Evolutionary conservation across 208 protist genomes (phyloP).

Genomic region (Vickermania spadyakhi): DNA sequence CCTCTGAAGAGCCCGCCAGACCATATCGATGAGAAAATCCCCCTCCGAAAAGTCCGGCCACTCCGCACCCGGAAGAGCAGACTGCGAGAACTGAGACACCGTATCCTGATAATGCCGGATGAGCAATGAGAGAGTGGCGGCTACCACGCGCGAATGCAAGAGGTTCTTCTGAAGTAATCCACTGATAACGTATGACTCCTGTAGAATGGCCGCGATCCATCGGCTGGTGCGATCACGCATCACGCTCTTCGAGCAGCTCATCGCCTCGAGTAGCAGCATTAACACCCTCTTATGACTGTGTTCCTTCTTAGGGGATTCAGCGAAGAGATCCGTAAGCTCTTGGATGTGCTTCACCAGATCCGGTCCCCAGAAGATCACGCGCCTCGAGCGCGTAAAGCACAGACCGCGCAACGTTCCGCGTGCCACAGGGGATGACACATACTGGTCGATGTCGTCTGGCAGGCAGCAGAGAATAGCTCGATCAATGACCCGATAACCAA

Average conservation of each 20-base stretch:
- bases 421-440: conserved; percentile 44
- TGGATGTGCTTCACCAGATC: conserved; percentile 55
- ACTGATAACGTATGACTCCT: conserved; percentile 60
- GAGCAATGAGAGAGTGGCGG: conserved; percentile 53
- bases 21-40: conserved; percentile 48
- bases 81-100: conserved; percentile 20
- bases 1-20: conserved; percentile 66
- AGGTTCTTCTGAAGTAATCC: conserved; percentile 67
- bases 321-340: conserved; percentile 62
- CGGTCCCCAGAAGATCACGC: conserved; percentile 30
- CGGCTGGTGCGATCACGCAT: conserved; percentile 58
- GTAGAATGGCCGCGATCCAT: conserved; percentile 68
- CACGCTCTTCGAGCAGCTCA: conserved; percentile 51
- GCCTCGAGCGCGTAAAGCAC: conserved; percentile 35
- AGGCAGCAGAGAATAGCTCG: conserved; percentile 44
- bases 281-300: conserved; percentile 58
- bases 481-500: conserved; percentile 52
- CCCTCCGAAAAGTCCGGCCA: conserved; percentile 57
- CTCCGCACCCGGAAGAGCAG: conserved; percentile 3
- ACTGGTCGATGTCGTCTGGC: conserved; percentile 37
- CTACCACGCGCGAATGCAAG: conserved; percentile 66
- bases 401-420: conserved; percentile 60
- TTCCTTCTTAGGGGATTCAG: conserved; percentile 38
- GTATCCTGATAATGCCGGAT: conserved; percentile 68
- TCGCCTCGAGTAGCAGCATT: conserved; percentile 58